A percentile compares a stretch with the other conserved stretches of the same genome.
phyloP scores from a whole-genome alignment of 768 basidiomycete genomes.

The Macrolepiota fuliginosa region DNA sequence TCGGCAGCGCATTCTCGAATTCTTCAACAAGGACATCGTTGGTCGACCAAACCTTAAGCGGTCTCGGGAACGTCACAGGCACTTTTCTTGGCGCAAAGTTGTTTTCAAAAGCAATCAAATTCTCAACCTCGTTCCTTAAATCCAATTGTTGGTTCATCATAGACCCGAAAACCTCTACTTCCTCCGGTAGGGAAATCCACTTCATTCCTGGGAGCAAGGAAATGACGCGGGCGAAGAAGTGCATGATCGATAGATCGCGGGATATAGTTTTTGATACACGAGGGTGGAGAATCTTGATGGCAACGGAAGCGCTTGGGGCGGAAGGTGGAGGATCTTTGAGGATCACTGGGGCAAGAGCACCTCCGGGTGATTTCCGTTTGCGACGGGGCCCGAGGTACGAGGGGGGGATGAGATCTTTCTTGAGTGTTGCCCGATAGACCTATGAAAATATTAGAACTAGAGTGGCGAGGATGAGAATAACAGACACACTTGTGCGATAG shows the following conservation, averaged over 20 bases:
- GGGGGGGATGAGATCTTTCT: conserved; percentile 79
- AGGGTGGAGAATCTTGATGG: conserved; percentile 96
- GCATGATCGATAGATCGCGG: conserved; percentile 94
- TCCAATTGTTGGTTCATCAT: conserved; percentile 98
- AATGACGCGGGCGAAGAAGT: conserved; percentile 80
- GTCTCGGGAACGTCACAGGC: conserved; percentile 87
- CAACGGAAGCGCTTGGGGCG: conserved; percentile 83
- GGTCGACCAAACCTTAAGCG: conserved; percentile 79
- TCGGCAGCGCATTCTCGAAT: conserved; percentile 86
- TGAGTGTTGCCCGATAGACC: conserved; percentile 90
- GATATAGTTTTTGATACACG: conserved; percentile 75
- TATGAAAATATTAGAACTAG: conserved; percentile 22
- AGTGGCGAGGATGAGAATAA: not conserved
- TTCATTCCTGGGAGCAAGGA: conserved; percentile 88
- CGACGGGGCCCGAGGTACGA: conserved; percentile 80
- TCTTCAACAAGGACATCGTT: conserved; percentile 87
- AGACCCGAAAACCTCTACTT: conserved; percentile 88
- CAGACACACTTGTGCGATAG: conserved; percentile 81
- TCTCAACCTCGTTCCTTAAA: conserved; percentile 85
- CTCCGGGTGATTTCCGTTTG: conserved; percentile 43
- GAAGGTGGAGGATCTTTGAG: conserved; percentile 65
- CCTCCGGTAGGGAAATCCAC: conserved; percentile 95
- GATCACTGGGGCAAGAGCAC: conserved; percentile 49
- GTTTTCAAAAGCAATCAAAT: conserved; percentile 78
- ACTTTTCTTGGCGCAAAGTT: conserved; percentile 82